Base-by-base conservation (phyloP, 208 protist species). In the Leishmania lainsoni region DNA sequence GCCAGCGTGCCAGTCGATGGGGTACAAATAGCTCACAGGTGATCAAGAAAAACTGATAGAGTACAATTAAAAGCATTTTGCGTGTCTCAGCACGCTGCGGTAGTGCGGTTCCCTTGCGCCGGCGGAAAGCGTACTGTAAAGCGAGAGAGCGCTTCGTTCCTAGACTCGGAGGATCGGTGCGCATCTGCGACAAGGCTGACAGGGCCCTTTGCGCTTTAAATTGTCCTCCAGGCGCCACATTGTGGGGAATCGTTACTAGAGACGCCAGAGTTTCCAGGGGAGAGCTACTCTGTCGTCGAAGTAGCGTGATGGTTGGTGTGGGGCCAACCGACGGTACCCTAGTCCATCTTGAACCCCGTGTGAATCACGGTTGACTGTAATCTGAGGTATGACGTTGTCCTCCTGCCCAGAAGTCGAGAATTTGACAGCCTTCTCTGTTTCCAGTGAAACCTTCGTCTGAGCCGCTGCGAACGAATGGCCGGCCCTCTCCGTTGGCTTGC, bases 91-190 rank as follows among this genome's bases (percentile, higher is more conserved):
- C 52, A 17, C 54, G 66, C 48, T 80, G 77, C 5, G 63, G 70
- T 35, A 58, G 54, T 3, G 12, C 26, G 5, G 75, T 49, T 1
- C 63, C 72, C 56, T 63, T 79, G 10, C 56, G 68, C 35, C 74
- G 66, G n/a, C 87, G 81, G 17, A 87, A 87, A 35, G 87, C 87
- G 69, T 91, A 91, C 76, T 83, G 87, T 58, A 80, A 89, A 32
- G 87, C 87, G 32, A 91, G 75, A 1, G 85, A 87, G 48, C 86
- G 86, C 32, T 73, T 86, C 54, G 69, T 85, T 10, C 59, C 45
- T 5, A 63, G 26, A 26, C 71, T 69, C 12, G 77, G 35, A 6
- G 22, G 29, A n/a, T 29, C 49, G 26, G 54, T 52, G 61, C 17
- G 51, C 70, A 35, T 20, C 66, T 22, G 49, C 54, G 32, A n/a